Evolutionary conservation across 768 basidiomycete species (phyloP), one percentile per base, ranked within the genome.

Genomic region (Mycena chlorophos): DNA sequence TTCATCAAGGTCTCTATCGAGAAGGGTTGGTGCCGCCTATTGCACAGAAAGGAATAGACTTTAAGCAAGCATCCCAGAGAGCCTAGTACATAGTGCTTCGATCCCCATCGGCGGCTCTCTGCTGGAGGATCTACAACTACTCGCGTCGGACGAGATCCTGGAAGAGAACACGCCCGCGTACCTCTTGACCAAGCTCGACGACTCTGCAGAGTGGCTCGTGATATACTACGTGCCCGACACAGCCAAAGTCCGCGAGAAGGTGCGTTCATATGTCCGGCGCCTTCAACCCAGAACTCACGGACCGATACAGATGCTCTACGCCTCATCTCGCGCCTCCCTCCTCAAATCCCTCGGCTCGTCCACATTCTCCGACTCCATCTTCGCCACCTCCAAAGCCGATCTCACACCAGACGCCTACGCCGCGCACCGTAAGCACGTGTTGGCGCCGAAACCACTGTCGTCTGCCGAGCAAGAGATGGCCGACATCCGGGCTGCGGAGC

Each of bases 191-290:
- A 82, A 83, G 52, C 68, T 84, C 30, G 89, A 89, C 60, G 71
- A 77, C 19, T 77, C 77, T 0, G 64, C 80, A 1, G 81, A 86
- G 58, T 94, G 91, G 91, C 73, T 90, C 30, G 77, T 80, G 5
- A 79, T 93, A 55, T 86, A 75, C 65, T 95, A 91, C 66, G 89
- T 94, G 5, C 93, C 93, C 1, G 93, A 95, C 57, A 67, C 78
- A 19, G 89, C 93, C 25, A 86, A 80, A 71, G 81, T 94, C 56
- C 80, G 90, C 65, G 83, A 89, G 71, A 95, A 94, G 84, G 91
- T 86, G 61, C 58, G 68, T 56, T n/a, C n/a, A n/a, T 45, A 42
- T 42, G 49, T 48, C 28, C 38, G 37, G 45, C 39, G 47, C 58
- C 28, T 17, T 29, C 39, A 29, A 42, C 52, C 47, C 31, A 27